These are phyloP conservation scores for Diaporthe ilicicola DNA, from an alignment of 2,329 filamentous ascomycete genomes.

Conservation along the genomic window DNA sequence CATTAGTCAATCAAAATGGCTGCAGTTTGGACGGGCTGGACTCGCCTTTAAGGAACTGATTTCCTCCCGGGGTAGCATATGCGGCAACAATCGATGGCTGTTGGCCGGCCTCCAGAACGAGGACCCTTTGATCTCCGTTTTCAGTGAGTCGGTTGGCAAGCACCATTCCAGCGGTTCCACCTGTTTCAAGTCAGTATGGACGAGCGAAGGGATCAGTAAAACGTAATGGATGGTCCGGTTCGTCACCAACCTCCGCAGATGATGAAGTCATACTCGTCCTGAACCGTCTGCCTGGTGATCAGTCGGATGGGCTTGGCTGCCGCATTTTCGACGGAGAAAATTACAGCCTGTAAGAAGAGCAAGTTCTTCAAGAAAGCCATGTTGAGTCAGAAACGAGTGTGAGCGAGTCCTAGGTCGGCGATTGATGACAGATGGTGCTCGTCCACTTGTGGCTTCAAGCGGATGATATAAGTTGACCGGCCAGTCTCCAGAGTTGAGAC, in stretches of 20 bases:
- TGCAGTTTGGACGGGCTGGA: background rate
- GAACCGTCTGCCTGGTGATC: background rate
- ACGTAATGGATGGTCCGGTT: background rate
- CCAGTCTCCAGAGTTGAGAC: background rate
- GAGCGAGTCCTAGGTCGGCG: background rate
- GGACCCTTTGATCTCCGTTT: conserved; percentile 37
- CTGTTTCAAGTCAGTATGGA: background rate
- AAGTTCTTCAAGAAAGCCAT: background rate
- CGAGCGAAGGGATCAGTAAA: too few relatives aligned
- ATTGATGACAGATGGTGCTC: background rate
- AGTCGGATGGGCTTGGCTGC: background rate
- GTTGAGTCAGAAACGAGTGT: background rate
- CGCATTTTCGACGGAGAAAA: background rate
- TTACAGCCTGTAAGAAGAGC: background rate
- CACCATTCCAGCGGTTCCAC: conserved; percentile 40
- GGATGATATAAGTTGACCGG: background rate
- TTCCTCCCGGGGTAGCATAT: conserved; percentile 38
- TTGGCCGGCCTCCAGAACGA: conserved; percentile 39
- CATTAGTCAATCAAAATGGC: background rate
- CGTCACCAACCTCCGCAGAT: conserved; percentile 10
- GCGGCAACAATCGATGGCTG: conserved; percentile 37
- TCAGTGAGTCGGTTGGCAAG: conserved; percentile 39
- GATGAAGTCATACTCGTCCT: conserved; percentile 9
- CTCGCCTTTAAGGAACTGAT: conserved; percentile 37
- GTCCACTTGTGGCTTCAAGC: background rate